Percentiles rank a stretch among this genome's conserved stretches.
Evolutionary conservation across 805 yeast species (phyloP).

Genomic region (Candida khao-thaluensis): DNA sequence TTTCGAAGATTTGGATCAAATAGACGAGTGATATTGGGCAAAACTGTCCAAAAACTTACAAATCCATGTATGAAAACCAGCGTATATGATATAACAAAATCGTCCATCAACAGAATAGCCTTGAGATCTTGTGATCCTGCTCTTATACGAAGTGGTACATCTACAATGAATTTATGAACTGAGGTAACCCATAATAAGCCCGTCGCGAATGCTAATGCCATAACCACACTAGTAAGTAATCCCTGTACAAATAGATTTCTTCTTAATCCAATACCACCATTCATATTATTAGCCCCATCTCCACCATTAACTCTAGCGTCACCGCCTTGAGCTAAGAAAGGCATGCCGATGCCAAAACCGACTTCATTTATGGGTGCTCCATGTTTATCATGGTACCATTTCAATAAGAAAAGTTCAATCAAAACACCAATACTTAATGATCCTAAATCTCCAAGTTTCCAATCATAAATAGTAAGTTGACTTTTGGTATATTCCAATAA

Average conservation of each 20-base stretch:
- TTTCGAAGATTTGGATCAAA: not conserved
- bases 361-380: constrained; percentile 1
- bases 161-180: constrained; percentile 2
- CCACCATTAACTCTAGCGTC: not conserved
- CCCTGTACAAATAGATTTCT: not conserved
- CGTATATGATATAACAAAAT: not conserved
- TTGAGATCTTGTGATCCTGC: not conserved
- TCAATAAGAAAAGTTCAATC: constrained; percentile 10
- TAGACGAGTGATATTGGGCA: not conserved
- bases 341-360: not conserved
- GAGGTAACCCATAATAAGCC: not conserved
- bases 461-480: constrained; percentile 6
- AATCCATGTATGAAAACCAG: not conserved
- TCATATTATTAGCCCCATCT: not conserved
- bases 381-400: constrained; percentile 10
- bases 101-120: not conserved
- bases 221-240: not conserved
- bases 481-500: not conserved
- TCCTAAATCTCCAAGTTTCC: constrained; percentile 15
- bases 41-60: constrained; percentile 3
- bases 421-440: constrained; percentile 13
- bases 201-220: not conserved
- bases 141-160: not conserved
- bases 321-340: not conserved
- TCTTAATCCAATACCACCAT: constrained; percentile 1